These are phyloP conservation scores for Alternaria dauci DNA, from an alignment of 2,329 filamentous ascomycete genomes.

Conservation along the genomic window DNA sequence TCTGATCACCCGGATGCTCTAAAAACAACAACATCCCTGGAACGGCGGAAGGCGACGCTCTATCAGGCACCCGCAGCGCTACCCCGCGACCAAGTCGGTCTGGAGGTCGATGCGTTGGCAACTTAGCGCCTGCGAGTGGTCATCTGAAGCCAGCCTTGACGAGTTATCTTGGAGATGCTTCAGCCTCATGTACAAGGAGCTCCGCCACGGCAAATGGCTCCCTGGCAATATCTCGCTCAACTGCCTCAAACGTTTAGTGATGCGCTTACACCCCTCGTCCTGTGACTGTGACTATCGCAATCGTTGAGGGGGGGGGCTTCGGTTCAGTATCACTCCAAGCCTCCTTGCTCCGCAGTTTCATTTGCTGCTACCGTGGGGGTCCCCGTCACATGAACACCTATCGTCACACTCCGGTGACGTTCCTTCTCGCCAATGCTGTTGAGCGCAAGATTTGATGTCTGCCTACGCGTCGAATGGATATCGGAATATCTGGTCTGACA, in stretches of 20 bases:
- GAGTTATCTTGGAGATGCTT: slow-evolving; percentile 39
- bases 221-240: slow-evolving; percentile 50
- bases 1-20: slow-evolving; percentile 41
- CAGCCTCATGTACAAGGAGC: slow-evolving; percentile 47
- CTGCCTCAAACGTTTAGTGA: slow-evolving; percentile 50
- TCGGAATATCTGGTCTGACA: slow-evolving; percentile 9
- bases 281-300: slow-evolving; percentile 42
- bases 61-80: slow-evolving; percentile 48
- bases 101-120: slow-evolving; percentile 51
- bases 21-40: slow-evolving; percentile 41
- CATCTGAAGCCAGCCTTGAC: slow-evolving; percentile 46
- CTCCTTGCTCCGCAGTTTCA: slow-evolving; percentile 32
- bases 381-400: slow-evolving; percentile 32
- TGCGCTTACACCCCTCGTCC: slow-evolving; percentile 34
- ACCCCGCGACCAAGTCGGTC: slow-evolving; percentile 45
- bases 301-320: slow-evolving; percentile 12
- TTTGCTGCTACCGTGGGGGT: slow-evolving; percentile 42
- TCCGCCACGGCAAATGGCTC: slow-evolving; percentile 45
- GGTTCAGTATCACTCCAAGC: slow-evolving; percentile 33
- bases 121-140: slow-evolving; percentile 47
- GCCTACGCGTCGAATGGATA: slow-evolving; percentile 16
- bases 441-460: slow-evolving; percentile 24
- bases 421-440: slow-evolving; percentile 23
- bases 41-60: slow-evolving; percentile 32
- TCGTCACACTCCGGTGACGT: slow-evolving; percentile 24